Evolutionary conservation across 495 filamentous ascomycete species (phyloP), one percentile per base, ranked within the genome.

Genomic region (Neurospora cerealis): DNA sequence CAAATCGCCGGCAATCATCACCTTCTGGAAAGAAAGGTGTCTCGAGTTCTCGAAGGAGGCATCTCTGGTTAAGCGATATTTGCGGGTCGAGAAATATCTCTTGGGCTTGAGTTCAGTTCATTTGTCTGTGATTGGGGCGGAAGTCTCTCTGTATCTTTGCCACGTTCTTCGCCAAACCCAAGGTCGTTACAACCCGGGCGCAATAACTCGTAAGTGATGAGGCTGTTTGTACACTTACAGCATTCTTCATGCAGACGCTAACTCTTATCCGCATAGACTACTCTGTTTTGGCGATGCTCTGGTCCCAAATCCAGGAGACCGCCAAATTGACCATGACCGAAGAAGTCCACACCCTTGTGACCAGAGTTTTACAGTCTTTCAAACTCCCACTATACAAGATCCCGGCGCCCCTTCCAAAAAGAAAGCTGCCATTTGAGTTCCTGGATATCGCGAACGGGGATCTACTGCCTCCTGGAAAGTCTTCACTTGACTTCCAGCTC

Each of bases 401-500:
- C 7, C 24, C 54, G 54, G 54, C 6, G 15, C 54, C 28, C 28
- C 54, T 62, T 32, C 5, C 54, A 13, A 21, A 21, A 38, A 40
- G 54, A 15, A 60, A 60, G 37, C 44, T 76, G 34, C 38, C 76
- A 10, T 78, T 76, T 69, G 70, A 72, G 21, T 38, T 72, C n/a
- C 21, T 71, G 34, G 41, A 60, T 54, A 66, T 36, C 9, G 17
- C 34, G 69, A 37, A 17, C 15, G 28, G 24, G 54, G 28, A 34
- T 34, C 38, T 62, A n/a, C 34, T 71, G 4, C 74, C 72, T 4
- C 32, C 46, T 6, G 42, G 44, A 8, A 32, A 42, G 17, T 48
- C 70, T n/a, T 77, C 77, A 74, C 74, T 78, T 28, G 83, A 89
- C n/a, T 92, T 93, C 71, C 90, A 92, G 77, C 84, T 94, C 0